Conservation (phyloP, 208 protist species). For the Acanthamoeba lenticulata region DNA sequence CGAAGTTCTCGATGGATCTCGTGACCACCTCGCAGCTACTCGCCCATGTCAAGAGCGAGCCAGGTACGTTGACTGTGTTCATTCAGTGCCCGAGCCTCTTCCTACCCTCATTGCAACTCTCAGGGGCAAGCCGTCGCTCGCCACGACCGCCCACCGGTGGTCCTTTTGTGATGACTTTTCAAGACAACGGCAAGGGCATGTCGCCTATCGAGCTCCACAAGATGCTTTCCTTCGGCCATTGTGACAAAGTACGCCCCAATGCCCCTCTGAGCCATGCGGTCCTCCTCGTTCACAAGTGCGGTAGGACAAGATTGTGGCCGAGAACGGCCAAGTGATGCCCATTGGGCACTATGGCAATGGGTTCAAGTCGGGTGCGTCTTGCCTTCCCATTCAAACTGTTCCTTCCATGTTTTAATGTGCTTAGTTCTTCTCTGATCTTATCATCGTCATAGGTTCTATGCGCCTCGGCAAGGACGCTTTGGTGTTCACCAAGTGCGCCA, state of each 20-base stretch:
- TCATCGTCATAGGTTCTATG: not conserved
- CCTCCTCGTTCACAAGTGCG: not conserved
- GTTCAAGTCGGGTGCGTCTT: slow-evolving; percentile 6
- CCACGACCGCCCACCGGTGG: not conserved
- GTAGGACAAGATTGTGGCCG: not conserved
- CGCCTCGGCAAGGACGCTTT: slow-evolving; percentile 36
- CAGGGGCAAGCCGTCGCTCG: not conserved
- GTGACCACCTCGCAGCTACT: not conserved
- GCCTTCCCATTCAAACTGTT: not conserved
- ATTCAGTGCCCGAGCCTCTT: not conserved
- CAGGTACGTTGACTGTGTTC: not conserved
- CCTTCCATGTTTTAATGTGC: not conserved
- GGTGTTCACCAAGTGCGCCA: not conserved
- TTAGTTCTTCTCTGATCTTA: not conserved
- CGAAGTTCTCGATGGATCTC: not conserved
- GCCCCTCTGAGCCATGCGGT: not conserved
- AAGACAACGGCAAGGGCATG: slow-evolving; percentile 27
- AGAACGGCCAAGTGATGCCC: not conserved
- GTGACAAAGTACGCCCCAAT: slow-evolving; percentile 7
- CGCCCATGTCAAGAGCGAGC: not conserved
- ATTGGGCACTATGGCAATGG: slow-evolving; percentile 59
- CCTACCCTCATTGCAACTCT: not conserved
- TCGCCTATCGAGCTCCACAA: slow-evolving; percentile 34
- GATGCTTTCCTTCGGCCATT: slow-evolving; percentile 38
- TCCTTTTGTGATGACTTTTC: not conserved